phyloP scores from a whole-genome alignment of 2,329 filamentous ascomycete species.

The Myriosclerotinia curreyana region DNA sequence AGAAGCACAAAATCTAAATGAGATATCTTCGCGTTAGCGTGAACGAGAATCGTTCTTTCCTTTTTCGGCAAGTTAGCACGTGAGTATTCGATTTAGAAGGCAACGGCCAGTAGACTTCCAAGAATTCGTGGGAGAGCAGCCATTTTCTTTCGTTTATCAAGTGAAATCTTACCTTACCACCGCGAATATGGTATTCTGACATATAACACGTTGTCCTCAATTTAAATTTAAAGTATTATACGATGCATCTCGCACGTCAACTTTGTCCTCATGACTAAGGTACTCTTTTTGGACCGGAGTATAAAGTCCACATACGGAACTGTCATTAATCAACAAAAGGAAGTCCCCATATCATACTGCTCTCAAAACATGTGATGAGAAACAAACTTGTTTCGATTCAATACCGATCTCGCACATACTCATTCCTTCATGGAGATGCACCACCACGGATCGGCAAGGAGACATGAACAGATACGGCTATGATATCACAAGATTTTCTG shows the following conservation, averaged over 20 bases:
- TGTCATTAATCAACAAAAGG: background rate
- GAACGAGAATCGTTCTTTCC: background rate
- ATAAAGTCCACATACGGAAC: background rate
- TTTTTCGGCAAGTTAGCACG: background rate
- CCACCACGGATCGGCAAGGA: background rate
- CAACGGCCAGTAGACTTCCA: background rate
- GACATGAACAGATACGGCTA: background rate
- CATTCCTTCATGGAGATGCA: background rate
- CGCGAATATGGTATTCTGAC: background rate
- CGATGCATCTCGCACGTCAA: background rate
- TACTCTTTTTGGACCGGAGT: background rate
- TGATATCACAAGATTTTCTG: background rate
- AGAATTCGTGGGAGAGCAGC: background rate
- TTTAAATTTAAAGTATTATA: background rate
- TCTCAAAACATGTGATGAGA: background rate
- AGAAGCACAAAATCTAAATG: background rate
- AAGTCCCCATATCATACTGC: background rate
- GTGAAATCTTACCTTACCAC: too few relatives aligned
- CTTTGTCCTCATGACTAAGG: background rate
- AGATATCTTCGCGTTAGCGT: background rate
- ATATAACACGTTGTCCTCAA: background rate
- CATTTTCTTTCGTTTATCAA: background rate
- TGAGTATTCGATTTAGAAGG: background rate
- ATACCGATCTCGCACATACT: background rate
- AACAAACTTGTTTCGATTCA: background rate